A percentile compares a stretch with the other conserved stretches of the same genome.
phyloP scores from a whole-genome alignment of 345 rosid species.

The Arabidopsis thaliana region TAIR10.1 NC_003074.8:5967001-5967500 shows the following conservation, averaged over 20 bases:
- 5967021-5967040: conserved; percentile 17
- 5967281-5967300: conserved; percentile 22
- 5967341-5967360: conserved; percentile 49
- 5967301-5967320: conserved; percentile 89
- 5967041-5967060: conserved; percentile 29
- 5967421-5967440: conserved; percentile 58
- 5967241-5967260: conserved; percentile 8
- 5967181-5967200: conserved; percentile 12
- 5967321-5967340: conserved; percentile 96
- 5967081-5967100: conserved; percentile 89
- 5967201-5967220: conserved; percentile 13
- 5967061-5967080: conserved; percentile 98
- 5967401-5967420: conserved; percentile 29
- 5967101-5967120: conserved; percentile 93
- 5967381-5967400: background rate
- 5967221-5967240: background rate
- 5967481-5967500: conserved; percentile 81
- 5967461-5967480: conserved; percentile 96
- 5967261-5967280: conserved; percentile 16
- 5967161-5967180: conserved; percentile 89
- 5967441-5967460: conserved; percentile 93
- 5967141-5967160: conserved; percentile 74
- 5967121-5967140: conserved; percentile 94
- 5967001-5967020: conserved; percentile 6
- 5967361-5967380: background rate